Percentiles rank a stretch among this genome's conserved stretches.
phyloP scores from a whole-genome alignment of 176 grass and related monocot genomes.

The Alloteropsis semialata region DNA sequence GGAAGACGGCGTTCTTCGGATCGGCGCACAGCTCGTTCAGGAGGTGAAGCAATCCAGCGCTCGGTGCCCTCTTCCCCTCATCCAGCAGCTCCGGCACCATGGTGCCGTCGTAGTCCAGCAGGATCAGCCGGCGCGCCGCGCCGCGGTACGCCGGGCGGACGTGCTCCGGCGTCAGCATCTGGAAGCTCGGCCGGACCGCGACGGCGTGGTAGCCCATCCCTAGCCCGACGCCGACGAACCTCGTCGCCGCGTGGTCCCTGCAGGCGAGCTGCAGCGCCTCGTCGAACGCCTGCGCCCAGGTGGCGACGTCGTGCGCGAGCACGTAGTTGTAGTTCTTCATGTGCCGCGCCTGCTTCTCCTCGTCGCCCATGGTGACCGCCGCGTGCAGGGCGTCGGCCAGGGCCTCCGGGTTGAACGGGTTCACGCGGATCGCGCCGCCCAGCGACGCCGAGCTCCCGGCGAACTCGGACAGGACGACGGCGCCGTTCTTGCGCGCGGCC shows the following conservation, averaged over 20 bases:
- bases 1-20: constrained; percentile 34
- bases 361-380: constrained; percentile 35
- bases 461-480: constrained; percentile 44
- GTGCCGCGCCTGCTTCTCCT: constrained; percentile 40
- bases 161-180: constrained; percentile 8
- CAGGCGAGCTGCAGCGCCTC: constrained; percentile 21
- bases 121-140: constrained; percentile 22
- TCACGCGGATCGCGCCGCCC: constrained; percentile 41
- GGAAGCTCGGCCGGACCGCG: neutral
- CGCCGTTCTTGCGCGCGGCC: constrained; percentile 3
- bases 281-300: constrained; percentile 39
- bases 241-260: neutral
- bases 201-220: constrained; percentile 37
- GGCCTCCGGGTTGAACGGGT: constrained; percentile 28
- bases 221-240: constrained; percentile 23
- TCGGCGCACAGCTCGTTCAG: constrained; percentile 22
- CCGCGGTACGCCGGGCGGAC: constrained; percentile 9
- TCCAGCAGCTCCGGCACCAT: neutral
- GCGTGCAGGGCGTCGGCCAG: constrained; percentile 36
- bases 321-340: constrained; percentile 35
- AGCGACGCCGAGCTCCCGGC: constrained; percentile 39
- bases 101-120: constrained; percentile 48
- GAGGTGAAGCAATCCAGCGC: neutral
- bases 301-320: constrained; percentile 28
- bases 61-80: neutral